Conservation (phyloP, 345 rosid species). For the Tarenaya hassleriana region DNA sequence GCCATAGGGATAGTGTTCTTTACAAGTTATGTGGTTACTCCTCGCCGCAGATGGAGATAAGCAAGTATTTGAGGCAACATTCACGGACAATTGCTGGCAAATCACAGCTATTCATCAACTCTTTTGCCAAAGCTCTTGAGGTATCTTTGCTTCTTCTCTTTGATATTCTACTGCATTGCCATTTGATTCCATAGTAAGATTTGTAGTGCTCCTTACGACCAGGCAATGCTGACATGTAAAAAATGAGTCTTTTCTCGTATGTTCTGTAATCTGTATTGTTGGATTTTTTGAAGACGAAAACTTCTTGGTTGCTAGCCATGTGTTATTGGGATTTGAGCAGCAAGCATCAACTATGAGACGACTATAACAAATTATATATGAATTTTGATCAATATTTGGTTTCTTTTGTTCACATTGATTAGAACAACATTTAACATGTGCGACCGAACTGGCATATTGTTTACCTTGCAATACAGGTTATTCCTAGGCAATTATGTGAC, state of each 20-base stretch:
- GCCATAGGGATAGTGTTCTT: not conserved
- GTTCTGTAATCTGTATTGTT: no score
- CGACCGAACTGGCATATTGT: no score
- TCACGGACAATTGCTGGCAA: slow-evolving; percentile 95
- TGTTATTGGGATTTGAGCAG: no score
- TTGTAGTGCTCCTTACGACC: not conserved
- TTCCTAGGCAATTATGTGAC: slow-evolving; percentile 94
- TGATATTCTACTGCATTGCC: slow-evolving; percentile 7
- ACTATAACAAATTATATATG: no score
- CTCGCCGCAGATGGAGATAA: slow-evolving; percentile 84
- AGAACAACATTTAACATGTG: not conserved
- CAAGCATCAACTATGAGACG: no score
- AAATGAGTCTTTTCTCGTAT: not conserved
- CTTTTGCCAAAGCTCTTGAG: slow-evolving; percentile 98
- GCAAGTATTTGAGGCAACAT: slow-evolving; percentile 85
- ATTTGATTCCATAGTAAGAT: not conserved
- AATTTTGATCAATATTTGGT: no score
- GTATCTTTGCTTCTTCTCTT: slow-evolving; percentile 30
- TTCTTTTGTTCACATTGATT: no score
- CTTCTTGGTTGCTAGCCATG: no score
- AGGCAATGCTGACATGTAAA: no score
- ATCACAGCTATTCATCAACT: slow-evolving; percentile 88
- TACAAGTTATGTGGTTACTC: slow-evolving; percentile 17
- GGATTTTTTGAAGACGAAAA: no score
- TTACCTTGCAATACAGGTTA: slow-evolving; percentile 43